A percentile compares a stretch with the other conserved stretches of the same genome.
Evolutionary conservation across 1,284 basidiomycete genomes (phyloP).

Genomic region (Cutaneotrichosporon sp.): DNA sequence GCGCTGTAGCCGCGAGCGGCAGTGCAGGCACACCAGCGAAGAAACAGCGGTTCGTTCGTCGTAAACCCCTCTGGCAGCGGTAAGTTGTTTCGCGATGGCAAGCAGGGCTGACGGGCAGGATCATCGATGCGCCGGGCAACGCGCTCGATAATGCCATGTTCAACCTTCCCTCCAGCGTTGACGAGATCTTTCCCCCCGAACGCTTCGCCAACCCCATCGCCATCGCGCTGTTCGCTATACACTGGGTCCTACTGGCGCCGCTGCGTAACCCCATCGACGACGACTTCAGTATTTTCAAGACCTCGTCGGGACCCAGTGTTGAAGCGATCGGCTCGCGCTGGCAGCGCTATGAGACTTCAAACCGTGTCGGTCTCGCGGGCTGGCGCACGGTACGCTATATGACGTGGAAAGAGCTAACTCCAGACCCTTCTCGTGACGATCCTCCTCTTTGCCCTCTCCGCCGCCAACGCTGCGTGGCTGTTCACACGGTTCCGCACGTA

Average conservation of each 20-base stretch:
- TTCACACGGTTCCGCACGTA: conserved; percentile 41
- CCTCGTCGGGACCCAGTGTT: conserved; percentile 9
- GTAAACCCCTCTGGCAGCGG: conserved; percentile 33
- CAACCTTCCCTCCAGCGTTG: conserved; percentile 26
- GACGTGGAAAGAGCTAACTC: neutral
- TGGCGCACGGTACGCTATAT: conserved; percentile 26
- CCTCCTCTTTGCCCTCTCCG: conserved; percentile 25
- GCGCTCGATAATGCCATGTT: conserved; percentile 26
- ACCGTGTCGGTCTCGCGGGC: conserved; percentile 18
- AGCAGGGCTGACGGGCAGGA: conserved; percentile 17
- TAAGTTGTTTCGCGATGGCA: conserved; percentile 18
- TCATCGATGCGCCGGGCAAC: conserved; percentile 23
- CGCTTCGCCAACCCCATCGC: conserved; percentile 38
- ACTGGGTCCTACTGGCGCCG: conserved; percentile 38
- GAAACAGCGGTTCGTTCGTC: conserved; percentile 36
- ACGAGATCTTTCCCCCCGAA: conserved; percentile 33
- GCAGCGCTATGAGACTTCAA: conserved; percentile 30
- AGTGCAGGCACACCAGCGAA: conserved; percentile 4
- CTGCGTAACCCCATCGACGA: conserved; percentile 19
- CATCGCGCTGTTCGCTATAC: conserved; percentile 30
- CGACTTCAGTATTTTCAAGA: conserved; percentile 9
- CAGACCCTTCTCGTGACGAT: conserved; percentile 33
- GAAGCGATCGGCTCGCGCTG: conserved; percentile 30
- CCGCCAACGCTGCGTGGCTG: conserved; percentile 37
- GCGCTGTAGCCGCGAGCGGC: neutral